Conservation (phyloP, 2,329 filamentous ascomycete species). For the Neofusicoccum kwambonambiense region DNA sequence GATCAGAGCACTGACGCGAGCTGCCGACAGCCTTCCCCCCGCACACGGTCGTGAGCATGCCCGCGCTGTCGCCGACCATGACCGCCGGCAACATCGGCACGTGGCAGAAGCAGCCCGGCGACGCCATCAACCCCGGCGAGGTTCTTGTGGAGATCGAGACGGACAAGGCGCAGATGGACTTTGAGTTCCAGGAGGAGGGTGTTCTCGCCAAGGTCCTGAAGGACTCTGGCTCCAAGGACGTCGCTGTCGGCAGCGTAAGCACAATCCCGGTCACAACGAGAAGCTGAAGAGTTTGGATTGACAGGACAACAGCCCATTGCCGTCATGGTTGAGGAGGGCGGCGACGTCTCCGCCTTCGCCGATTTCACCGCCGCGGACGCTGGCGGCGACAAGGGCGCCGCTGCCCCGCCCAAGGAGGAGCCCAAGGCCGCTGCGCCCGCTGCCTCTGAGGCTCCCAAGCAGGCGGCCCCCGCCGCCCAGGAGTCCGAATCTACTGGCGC, state of each 20-base stretch:
- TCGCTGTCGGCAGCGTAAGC: slow-evolving; percentile 86
- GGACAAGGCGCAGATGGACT: slow-evolving; percentile 99
- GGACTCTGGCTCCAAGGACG: slow-evolving; percentile 89
- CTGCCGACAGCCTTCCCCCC: slow-evolving; percentile 74
- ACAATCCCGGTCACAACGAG: background rate
- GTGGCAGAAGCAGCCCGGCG: slow-evolving; percentile 97
- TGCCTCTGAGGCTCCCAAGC: slow-evolving; percentile 44
- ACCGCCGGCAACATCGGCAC: slow-evolving; percentile 90
- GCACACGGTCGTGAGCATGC: slow-evolving; percentile 96
- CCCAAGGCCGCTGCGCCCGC: slow-evolving; percentile 62
- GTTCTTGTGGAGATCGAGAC: slow-evolving; percentile 98
- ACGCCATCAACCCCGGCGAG: slow-evolving; percentile 83
- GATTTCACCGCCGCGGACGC: slow-evolving; percentile 86
- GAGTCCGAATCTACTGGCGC: slow-evolving; percentile 73
- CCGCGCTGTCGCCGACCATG: slow-evolving; percentile 97
- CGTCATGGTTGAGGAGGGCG: slow-evolving; percentile 87
- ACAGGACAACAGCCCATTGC: slow-evolving; percentile 74
- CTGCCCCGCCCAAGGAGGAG: slow-evolving; percentile 63
- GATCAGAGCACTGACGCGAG: background rate
- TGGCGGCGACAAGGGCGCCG: slow-evolving; percentile 72
- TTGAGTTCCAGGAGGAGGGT: slow-evolving; percentile 98
- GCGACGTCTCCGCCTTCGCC: slow-evolving; percentile 84
- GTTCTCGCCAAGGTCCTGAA: slow-evolving; percentile 91
- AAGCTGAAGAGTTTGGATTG: slow-evolving; percentile 14
- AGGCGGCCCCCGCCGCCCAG: slow-evolving; percentile 55